phyloP scores from a whole-genome alignment of 2,329 filamentous ascomycete genomes.

The Pseudocercospora vitis region DNA sequence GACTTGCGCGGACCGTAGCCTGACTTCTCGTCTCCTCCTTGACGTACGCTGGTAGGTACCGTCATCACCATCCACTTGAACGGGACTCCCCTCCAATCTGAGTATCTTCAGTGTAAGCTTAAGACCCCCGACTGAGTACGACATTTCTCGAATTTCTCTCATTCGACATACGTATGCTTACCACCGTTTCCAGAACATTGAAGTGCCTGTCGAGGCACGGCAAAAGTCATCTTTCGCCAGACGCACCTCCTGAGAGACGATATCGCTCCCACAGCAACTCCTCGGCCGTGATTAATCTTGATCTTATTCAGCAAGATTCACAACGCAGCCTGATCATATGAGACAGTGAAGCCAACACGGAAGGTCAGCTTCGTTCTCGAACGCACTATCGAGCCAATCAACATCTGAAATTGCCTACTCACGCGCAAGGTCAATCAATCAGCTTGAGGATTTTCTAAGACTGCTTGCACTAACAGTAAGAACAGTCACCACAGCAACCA shows the following conservation, averaged over 20 bases:
- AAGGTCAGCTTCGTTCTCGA: background rate
- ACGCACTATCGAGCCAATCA: background rate
- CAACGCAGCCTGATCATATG: too few species aligned
- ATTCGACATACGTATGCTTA: background rate
- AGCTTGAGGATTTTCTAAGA: background rate
- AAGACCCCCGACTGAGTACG: background rate
- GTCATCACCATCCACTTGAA: background rate
- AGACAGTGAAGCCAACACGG: background rate
- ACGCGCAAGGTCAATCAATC: background rate
- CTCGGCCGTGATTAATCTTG: background rate
- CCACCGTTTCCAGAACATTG: background rate
- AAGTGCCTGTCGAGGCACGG: background rate
- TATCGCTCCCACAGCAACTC: background rate
- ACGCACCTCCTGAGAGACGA: too few species aligned
- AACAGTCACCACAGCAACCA: background rate
- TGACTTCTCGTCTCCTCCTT: too few species aligned
- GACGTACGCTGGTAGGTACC: too few species aligned
- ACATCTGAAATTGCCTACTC: background rate
- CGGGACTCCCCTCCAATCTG: background rate
- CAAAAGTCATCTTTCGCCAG: background rate
- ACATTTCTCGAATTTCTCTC: background rate
- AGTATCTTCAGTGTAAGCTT: background rate
- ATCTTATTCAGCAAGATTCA: slow-evolving; percentile 1
- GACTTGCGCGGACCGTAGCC: too few species aligned
- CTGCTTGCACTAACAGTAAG: background rate